A percentile compares a stretch with the other conserved stretches of the same genome.
These are phyloP conservation scores for Chalciporus piperatus DNA, from an alignment of 768 basidiomycete genomes.

Conservation along the genomic window DNA sequence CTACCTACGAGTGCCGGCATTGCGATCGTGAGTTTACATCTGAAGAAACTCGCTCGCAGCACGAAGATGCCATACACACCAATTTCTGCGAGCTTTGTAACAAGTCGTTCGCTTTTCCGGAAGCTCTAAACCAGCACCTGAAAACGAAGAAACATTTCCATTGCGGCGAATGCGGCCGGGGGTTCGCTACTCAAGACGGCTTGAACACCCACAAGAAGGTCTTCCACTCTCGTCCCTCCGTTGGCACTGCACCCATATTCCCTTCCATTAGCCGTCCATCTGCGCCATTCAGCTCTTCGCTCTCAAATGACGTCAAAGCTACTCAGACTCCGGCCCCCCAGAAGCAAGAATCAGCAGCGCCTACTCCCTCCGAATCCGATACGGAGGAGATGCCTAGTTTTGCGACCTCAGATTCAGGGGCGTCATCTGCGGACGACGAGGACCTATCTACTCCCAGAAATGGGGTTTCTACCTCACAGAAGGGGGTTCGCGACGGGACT, in stretches of 20 bases:
- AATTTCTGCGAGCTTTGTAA: neutral
- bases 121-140: neutral
- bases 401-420: conserved; percentile 2
- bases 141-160: neutral
- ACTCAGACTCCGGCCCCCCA: neutral
- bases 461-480: neutral
- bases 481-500: neutral
- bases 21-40: conserved; percentile 3
- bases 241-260: neutral
- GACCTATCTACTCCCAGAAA: conserved; percentile 10
- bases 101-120: neutral
- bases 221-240: neutral
- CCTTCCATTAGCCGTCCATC: neutral
- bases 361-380: neutral
- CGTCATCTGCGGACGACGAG: neutral
- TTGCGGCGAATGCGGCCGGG: conserved; percentile 6
- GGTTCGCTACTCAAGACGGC: neutral
- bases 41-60: neutral
- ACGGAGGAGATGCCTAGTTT: neutral
- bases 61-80: neutral
- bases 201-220: conserved; percentile 7
- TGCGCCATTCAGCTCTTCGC: neutral
- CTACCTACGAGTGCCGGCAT: conserved; percentile 1
- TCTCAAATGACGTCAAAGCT: neutral
- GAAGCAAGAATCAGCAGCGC: neutral